A percentile compares a stretch with the other conserved stretches of the same genome.
Conservation (phyloP, 2,329 filamentous ascomycete species). For the Ascochyta fabae region DNA sequence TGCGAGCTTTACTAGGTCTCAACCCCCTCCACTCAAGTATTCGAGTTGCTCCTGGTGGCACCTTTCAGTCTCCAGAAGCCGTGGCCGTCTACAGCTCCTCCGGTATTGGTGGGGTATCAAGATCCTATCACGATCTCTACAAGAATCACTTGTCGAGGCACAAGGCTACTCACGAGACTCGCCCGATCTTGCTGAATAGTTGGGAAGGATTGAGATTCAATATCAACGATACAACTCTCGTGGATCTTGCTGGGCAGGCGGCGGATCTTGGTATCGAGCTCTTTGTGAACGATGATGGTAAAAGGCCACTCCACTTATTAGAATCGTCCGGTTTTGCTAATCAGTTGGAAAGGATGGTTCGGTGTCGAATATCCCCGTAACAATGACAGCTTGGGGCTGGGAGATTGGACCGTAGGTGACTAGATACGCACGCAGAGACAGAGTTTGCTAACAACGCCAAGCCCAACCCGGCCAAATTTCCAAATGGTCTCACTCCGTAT, state of each 20-base stretch:
- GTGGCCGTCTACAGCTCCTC: conserved; percentile 66
- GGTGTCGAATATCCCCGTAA: conserved; percentile 66
- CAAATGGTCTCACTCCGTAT: conserved; percentile 61
- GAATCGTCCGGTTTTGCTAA: too few relatives aligned
- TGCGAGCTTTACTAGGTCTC: conserved; percentile 65
- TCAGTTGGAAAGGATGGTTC: conserved; percentile 64
- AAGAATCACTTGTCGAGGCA: conserved; percentile 66
- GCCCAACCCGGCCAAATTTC: conserved; percentile 65
- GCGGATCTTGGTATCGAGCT: conserved; percentile 66
- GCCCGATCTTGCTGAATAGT: conserved; percentile 67
- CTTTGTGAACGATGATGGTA: conserved; percentile 68
- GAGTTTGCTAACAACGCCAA: neutral
- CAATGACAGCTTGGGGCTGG: conserved; percentile 64
- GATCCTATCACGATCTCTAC: conserved; percentile 67
- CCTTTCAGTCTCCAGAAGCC: conserved; percentile 66
- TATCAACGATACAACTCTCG: conserved; percentile 63
- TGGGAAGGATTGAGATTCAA: conserved; percentile 70
- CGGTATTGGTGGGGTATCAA: conserved; percentile 68
- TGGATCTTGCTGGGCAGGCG: conserved; percentile 62
- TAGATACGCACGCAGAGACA: too few relatives aligned
- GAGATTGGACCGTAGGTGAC: conserved; percentile 61
- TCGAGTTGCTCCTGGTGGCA: conserved; percentile 61
- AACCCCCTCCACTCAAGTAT: conserved; percentile 68
- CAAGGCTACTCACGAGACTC: conserved; percentile 59
- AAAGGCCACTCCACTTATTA: conserved; percentile 25